phyloP scores from a whole-genome alignment of 345 rosid species.

The Excoecaria agallocha region DNA sequence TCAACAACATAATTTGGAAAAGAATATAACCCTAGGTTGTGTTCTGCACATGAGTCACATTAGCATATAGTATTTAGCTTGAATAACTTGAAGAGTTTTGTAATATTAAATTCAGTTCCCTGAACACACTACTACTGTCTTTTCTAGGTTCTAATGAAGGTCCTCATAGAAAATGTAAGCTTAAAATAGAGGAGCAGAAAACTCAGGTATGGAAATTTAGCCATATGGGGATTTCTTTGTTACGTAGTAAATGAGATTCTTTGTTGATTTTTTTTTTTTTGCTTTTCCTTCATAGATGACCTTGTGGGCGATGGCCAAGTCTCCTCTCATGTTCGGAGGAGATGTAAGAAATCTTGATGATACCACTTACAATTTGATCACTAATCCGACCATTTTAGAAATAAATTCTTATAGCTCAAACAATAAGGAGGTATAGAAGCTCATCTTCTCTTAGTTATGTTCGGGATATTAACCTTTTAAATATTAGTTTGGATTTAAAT shows the following conservation, averaged over 20 bases:
- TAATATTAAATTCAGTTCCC: constrained; percentile 3
- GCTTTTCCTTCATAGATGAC: constrained; percentile 59
- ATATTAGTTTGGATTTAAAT: background rate
- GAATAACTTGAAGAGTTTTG: background rate
- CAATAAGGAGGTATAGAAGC: constrained; percentile 64
- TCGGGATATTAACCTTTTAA: constrained; percentile 12
- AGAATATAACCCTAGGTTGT: background rate
- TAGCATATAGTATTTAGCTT: background rate
- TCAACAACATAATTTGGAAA: too few relatives aligned
- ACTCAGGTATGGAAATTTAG: constrained; percentile 56
- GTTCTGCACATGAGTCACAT: background rate
- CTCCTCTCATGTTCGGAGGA: constrained; percentile 96
- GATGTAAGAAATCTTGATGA: constrained; percentile 73
- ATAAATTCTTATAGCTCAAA: constrained; percentile 67
- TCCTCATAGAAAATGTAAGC: constrained; percentile 70
- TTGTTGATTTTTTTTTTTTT: background rate
- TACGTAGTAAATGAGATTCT: background rate
- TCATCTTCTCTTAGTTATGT: background rate
- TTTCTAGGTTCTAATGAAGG: constrained; percentile 62
- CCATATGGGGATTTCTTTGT: background rate
- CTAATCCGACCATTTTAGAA: constrained; percentile 68
- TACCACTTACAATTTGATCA: constrained; percentile 54
- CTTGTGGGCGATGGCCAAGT: constrained; percentile 87
- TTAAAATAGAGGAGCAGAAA: constrained; percentile 61
- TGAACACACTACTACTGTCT: constrained; percentile 15